Conservation (phyloP, 2,329 filamentous ascomycete genomes). For the Trichoderma oligosporum region DNA sequence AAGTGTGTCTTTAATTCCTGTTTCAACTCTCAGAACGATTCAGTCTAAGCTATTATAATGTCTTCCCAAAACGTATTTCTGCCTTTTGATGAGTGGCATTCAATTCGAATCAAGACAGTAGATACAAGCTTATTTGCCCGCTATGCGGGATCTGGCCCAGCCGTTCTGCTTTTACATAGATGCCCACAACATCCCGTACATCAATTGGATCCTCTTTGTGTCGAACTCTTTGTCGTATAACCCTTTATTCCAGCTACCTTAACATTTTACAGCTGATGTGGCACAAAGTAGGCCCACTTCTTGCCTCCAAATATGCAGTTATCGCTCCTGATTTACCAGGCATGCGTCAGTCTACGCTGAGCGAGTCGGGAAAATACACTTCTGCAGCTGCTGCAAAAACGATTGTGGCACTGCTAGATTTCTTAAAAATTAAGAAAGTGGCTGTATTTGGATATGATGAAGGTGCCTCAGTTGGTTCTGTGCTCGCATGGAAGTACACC, state of each 20-base stretch:
- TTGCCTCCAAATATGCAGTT: slow-evolving; percentile 42
- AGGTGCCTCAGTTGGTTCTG: slow-evolving; percentile 40
- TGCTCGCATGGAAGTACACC: slow-evolving; percentile 38
- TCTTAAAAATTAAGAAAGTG: slow-evolving; percentile 39
- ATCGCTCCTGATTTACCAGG: slow-evolving; percentile 43
- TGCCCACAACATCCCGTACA: slow-evolving; percentile 12
- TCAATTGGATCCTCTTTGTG: neutral
- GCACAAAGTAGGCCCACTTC: slow-evolving; percentile 38
- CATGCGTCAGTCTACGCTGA: slow-evolving; percentile 39
- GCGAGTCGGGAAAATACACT: slow-evolving; percentile 39
- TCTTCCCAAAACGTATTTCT: neutral
- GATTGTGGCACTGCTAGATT: slow-evolving; percentile 39
- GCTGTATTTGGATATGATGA: slow-evolving; percentile 47
- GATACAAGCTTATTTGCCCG: slow-evolving; percentile 5
- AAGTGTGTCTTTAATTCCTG: neutral
- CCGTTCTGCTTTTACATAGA: neutral
- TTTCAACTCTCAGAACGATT: neutral
- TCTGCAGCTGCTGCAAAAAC: slow-evolving; percentile 38
- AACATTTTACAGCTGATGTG: slow-evolving; percentile 28
- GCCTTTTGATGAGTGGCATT: slow-evolving; percentile 7
- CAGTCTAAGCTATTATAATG: neutral
- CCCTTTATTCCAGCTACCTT: neutral
- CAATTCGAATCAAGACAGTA: neutral
- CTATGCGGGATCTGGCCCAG: neutral
- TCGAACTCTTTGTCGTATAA: neutral